Base-by-base conservation (phyloP, 2,329 filamentous ascomycete species). In the Didymella sp. region DNA sequence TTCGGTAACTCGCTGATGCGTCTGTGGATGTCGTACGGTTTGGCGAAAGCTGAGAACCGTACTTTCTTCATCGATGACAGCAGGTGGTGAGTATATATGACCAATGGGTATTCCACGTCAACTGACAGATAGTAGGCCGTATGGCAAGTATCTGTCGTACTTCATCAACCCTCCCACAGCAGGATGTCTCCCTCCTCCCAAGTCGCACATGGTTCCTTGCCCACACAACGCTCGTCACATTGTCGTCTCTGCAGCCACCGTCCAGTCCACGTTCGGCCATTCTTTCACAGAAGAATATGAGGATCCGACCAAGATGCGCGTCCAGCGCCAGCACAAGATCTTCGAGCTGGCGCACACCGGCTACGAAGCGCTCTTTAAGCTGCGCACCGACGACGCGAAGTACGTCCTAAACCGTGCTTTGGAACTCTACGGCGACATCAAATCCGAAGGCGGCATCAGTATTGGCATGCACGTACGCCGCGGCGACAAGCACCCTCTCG, bases 51-150 rank as follows among this genome's bases (percentile, higher is more conserved):
- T 57, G 89, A 96, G 72, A 85, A 85, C 13, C 82, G 91, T 22
- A 82, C 86, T 1, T 96, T 96, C 76, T 96, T 96, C 77, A 81
- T 96, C 60, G 91, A 96, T 67, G 92, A 96, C 75, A 86, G 89
- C 6, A 83, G 88, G 63, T 96, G 92, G 84, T 81, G 74, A 52
- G 74, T 52, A 61, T 50, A 31, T 43, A 3, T 13, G 11, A 12
- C 17, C 11, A 31, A 17, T 6, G 27, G 11, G 9, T 12, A 5
- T 24, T 35, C 6, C 21, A 24, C 25, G 17, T 35, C 33, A 49
- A 50, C 66, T 74, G 49, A 73, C 52, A 22, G 33, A 30, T 4
- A 11, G 38, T 40, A 82, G 80, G 88, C 87, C 89, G 1, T 95
- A 95, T 67, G 92, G 92, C 9, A 81, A 83, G 48, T 96, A 91